Conservation (phyloP, 73 alveolate genomes). For the Paramecium primaurelia region DNA sequence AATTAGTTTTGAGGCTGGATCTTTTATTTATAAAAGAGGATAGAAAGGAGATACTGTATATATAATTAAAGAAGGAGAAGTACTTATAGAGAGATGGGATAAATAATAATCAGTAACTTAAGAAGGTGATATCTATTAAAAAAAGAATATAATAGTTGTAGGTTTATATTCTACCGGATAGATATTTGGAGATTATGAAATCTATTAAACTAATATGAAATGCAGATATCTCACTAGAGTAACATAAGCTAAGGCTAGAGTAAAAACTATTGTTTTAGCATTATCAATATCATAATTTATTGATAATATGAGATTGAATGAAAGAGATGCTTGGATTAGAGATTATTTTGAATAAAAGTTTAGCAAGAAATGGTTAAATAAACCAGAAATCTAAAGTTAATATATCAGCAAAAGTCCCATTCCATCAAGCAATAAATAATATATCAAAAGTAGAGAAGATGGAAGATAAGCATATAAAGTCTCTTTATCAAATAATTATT, state of each 20-base stretch:
- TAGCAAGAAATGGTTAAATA: neutral
- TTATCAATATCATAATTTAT: neutral
- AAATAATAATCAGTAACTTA: neutral
- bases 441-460: neutral
- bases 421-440: neutral
- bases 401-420: neutral
- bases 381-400: neutral
- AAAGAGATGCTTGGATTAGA: neutral
- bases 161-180: constrained; percentile 9
- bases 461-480: neutral
- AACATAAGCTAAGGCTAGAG: neutral
- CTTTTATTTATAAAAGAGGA: neutral
- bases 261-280: neutral
- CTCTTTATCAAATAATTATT: neutral
- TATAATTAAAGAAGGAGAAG: constrained; percentile 1
- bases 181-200: constrained; percentile 14
- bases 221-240: neutral
- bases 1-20: neutral
- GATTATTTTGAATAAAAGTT: neutral
- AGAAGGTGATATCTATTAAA: neutral
- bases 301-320: neutral
- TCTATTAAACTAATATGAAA: neutral
- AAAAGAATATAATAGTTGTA: neutral
- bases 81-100: neutral
- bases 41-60: neutral